phyloP scores from a whole-genome alignment of 2,329 filamentous ascomycete species.

The Fusarium pseudocircinatum region DNA sequence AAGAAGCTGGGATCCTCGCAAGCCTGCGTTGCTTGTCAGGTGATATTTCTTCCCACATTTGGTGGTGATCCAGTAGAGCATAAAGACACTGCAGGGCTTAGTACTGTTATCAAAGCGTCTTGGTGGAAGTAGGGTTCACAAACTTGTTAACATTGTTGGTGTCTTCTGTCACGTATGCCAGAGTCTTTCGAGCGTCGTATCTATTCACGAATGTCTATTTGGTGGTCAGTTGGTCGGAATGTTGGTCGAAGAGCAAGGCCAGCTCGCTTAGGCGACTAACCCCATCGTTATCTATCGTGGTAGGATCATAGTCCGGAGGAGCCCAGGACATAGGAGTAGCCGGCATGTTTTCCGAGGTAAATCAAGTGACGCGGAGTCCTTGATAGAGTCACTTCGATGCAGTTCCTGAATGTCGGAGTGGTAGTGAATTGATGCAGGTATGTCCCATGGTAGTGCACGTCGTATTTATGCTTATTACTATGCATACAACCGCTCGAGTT shows the following conservation, averaged over 20 bases:
- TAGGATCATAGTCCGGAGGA: not conserved
- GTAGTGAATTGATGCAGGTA: not conserved
- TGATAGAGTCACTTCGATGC: not conserved
- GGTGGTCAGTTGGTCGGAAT: fast-evolving
- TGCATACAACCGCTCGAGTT: not conserved
- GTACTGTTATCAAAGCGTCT: not conserved
- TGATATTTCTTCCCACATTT: not conserved
- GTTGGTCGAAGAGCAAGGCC: not conserved
- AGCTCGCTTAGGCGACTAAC: fast-evolving
- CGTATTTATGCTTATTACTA: not conserved
- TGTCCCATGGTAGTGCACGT: not conserved
- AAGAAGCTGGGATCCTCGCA: not conserved
- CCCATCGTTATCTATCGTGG: not conserved
- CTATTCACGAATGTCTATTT: not conserved
- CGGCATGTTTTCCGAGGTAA: not conserved
- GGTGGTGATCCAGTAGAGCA: not conserved
- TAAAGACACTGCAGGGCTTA: not conserved
- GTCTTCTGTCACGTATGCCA: not conserved
- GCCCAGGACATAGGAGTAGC: not conserved
- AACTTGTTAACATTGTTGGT: not conserved
- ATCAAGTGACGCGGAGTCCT: fast-evolving
- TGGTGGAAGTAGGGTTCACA: not conserved
- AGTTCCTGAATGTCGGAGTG: not conserved
- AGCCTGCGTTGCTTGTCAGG: not conserved
- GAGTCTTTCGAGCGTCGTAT: not conserved